Percentiles rank a stretch among this genome's conserved stretches.
Evolutionary conservation across 2,329 filamentous ascomycete species (phyloP).

Genomic region (Lizonia empirigonia): DNA sequence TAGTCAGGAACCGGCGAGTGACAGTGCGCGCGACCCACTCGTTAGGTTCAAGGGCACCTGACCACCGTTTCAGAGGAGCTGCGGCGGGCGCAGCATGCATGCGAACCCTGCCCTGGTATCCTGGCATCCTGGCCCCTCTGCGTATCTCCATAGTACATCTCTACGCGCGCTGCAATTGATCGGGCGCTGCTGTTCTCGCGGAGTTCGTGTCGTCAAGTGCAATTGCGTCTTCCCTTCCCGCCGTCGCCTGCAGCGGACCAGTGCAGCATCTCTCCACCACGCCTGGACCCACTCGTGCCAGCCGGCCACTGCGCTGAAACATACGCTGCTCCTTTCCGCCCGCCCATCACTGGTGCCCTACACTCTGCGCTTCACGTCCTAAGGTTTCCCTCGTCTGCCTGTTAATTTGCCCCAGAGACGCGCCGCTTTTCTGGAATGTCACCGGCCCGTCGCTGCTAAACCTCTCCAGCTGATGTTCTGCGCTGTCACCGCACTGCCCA

Average conservation of each 20-base stretch:
- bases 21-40: conserved; percentile 11
- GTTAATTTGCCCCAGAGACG: conserved; percentile 18
- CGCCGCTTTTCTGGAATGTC: conserved; percentile 39
- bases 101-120: conserved; percentile 19
- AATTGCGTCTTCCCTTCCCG: conserved; percentile 10
- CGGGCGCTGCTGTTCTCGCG: conserved; percentile 4
- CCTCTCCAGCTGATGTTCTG: conserved; percentile 23
- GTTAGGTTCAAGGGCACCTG: conserved; percentile 12
- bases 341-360: conserved; percentile 25
- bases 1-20: conserved; percentile 16
- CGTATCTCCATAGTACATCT: conserved; percentile 9
- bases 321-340: conserved; percentile 27
- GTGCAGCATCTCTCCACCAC: conserved; percentile 9
- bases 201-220: conserved; percentile 3
- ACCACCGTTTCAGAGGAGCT: conserved; percentile 23
- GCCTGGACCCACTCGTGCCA: not conserved
- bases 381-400: conserved; percentile 11
- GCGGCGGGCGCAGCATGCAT: conserved; percentile 12
- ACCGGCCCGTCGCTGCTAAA: conserved; percentile 20
- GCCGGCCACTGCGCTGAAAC: conserved; percentile 25
- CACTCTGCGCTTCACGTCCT: conserved; percentile 18
- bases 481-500: conserved; percentile 24
- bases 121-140: not conserved
- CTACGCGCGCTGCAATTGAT: conserved; percentile 3
- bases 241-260: conserved; percentile 10